Conservation (phyloP, 164 flowering plant genomes). For the Aristolochia fimbriata region DNA sequence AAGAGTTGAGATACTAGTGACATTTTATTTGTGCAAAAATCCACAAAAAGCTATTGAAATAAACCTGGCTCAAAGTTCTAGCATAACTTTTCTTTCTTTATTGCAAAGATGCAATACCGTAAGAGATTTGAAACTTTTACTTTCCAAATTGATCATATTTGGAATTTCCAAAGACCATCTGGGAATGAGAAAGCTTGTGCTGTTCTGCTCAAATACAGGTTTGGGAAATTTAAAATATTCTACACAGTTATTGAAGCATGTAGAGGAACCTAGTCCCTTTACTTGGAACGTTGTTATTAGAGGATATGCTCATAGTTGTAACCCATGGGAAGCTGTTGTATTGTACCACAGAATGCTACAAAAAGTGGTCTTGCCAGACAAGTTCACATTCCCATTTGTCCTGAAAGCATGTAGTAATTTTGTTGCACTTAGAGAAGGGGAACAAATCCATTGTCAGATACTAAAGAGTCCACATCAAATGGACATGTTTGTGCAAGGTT, state of each 20-base stretch:
- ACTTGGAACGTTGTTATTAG: constrained; percentile 7
- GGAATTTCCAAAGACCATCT: constrained; percentile 2
- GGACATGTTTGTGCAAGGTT: constrained; percentile 6
- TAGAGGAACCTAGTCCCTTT: constrained; percentile 4
- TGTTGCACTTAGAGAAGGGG: constrained; percentile 1
- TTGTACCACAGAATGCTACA: constrained; percentile 4
- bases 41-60: background rate
- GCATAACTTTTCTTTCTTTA: constrained; percentile 1
- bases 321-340: constrained; percentile 3
- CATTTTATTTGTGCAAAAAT: too few relatives aligned
- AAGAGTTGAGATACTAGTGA: too few relatives aligned
- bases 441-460: constrained; percentile 9
- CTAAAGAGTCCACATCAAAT: constrained; percentile 5
- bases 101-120: constrained; percentile 2
- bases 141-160: background rate
- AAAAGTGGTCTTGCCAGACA: constrained; percentile 3
- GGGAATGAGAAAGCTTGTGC: background rate
- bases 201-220: background rate
- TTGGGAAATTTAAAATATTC: constrained; percentile 1
- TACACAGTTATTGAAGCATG: constrained; percentile 1
- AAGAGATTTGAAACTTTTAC: background rate
- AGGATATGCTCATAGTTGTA: background rate
- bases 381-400: constrained; percentile 9
- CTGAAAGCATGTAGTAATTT: constrained; percentile 3
- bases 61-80: constrained; percentile 2